phyloP scores from a whole-genome alignment of 2,329 filamentous ascomycete species.

The Pyricularia sp. region DNA sequence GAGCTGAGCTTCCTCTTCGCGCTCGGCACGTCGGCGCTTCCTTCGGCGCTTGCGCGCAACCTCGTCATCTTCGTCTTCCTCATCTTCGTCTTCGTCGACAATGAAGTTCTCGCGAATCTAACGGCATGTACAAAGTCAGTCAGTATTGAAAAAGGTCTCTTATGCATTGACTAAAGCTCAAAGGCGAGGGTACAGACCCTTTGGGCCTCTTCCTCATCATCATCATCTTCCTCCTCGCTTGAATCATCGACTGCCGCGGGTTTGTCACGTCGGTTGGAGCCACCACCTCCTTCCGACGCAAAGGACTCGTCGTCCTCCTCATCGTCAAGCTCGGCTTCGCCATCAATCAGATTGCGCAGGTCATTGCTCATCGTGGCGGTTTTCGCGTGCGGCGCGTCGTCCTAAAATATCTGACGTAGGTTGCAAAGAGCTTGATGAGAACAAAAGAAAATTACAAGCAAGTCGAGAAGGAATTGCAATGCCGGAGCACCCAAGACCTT shows the following conservation, averaged over 20 bases:
- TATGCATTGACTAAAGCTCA: neutral
- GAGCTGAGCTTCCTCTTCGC: slow-evolving; percentile 77
- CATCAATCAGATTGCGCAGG: slow-evolving; percentile 72
- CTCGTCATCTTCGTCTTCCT: slow-evolving; percentile 60
- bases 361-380: slow-evolving; percentile 45
- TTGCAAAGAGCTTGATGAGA: neutral
- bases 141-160: neutral
- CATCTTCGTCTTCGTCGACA: slow-evolving; percentile 81
- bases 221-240: slow-evolving; percentile 85
- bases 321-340: slow-evolving; percentile 75
- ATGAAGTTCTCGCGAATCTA: slow-evolving; percentile 94
- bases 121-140: neutral
- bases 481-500: neutral
- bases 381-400: neutral
- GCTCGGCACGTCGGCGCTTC: slow-evolving; percentile 68
- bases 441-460: neutral
- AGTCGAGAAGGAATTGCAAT: neutral
- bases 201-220: slow-evolving; percentile 76
- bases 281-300: slow-evolving; percentile 52
- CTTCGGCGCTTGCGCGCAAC: slow-evolving; percentile 53
- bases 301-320: slow-evolving; percentile 80
- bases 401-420: neutral
- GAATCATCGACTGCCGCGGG: slow-evolving; percentile 62
- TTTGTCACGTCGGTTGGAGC: slow-evolving; percentile 15
- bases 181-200: slow-evolving; percentile 39